These are phyloP conservation scores for Pyrenula aspistea DNA, from an alignment of 495 filamentous ascomycete species.

Conservation along the genomic window DNA sequence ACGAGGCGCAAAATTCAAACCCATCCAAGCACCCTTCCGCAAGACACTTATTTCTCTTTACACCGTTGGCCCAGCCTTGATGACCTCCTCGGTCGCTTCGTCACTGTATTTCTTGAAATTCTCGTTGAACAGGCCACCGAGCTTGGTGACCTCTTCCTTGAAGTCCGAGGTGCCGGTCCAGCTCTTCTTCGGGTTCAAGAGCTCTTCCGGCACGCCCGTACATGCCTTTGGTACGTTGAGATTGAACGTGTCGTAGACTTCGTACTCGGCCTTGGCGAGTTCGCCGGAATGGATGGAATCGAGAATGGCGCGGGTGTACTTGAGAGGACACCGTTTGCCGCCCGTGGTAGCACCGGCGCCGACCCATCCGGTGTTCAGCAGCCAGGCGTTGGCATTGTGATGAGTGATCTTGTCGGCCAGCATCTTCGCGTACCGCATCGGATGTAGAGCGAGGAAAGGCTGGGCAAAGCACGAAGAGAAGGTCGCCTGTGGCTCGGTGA, in stretches of 20 bases:
- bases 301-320: constrained; percentile 97
- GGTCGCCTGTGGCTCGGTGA: constrained; percentile 92
- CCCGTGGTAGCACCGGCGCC: constrained; percentile 89
- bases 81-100: constrained; percentile 70
- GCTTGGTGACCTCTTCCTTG: constrained; percentile 75
- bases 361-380: constrained; percentile 98
- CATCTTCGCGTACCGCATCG: constrained; percentile 98
- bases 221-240: constrained; percentile 81
- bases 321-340: constrained; percentile 95
- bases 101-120: constrained; percentile 95
- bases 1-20: too few relatives aligned
- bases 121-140: constrained; percentile 77
- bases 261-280: constrained; percentile 81
- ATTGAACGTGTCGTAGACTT: constrained; percentile 95
- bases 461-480: constrained; percentile 99
- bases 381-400: constrained; percentile 94
- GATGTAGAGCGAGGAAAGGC: constrained; percentile 96
- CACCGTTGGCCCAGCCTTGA: constrained; percentile 24
- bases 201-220: constrained; percentile 73
- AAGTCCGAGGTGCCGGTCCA: constrained; percentile 78
- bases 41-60: constrained; percentile 14
- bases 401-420: constrained; percentile 92
- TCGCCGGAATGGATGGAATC: constrained; percentile 96
- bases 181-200: constrained; percentile 86
- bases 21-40: background rate